A percentile compares a stretch with the other conserved stretches of the same genome.
Conservation (phyloP, 1,284 basidiomycete genomes). For the Marasmius tenuissimus region DNA sequence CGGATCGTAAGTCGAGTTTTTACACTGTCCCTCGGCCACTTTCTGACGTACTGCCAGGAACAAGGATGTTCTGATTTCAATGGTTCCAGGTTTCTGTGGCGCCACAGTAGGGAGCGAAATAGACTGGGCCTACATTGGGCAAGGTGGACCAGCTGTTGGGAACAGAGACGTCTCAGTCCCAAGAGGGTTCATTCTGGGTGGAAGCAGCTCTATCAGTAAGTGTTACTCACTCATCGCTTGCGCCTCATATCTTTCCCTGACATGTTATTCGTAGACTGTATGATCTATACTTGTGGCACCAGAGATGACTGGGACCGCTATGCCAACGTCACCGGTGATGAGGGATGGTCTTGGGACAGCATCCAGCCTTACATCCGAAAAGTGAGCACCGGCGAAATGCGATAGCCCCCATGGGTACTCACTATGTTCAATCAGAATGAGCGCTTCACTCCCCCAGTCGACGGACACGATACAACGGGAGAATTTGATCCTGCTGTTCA, state of each 20-base stretch:
- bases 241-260: not conserved
- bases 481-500: conserved; percentile 22
- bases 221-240: not conserved
- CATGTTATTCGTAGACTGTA: conserved; percentile 27
- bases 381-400: conserved; percentile 19
- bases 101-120: conserved; percentile 18
- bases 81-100: conserved; percentile 19
- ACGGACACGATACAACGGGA: conserved; percentile 17
- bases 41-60: conserved; percentile 11
- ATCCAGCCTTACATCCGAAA: conserved; percentile 34
- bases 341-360: conserved; percentile 40
- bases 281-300: conserved; percentile 41
- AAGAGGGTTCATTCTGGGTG: conserved; percentile 36
- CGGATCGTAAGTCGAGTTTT: conserved; percentile 17
- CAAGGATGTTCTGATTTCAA: conserved; percentile 16
- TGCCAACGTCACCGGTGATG: conserved; percentile 35
- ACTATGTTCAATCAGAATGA: conserved; percentile 15
- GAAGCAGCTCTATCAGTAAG: conserved; percentile 37
- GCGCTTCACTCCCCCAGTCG: conserved; percentile 14
- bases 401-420: not conserved
- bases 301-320: conserved; percentile 39
- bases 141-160: conserved; percentile 26
- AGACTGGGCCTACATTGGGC: conserved; percentile 34
- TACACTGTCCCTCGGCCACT: no score
- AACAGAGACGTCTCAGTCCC: conserved; percentile 26